Evolutionary conservation across 257 asterid genomes (phyloP).

Genomic region (Capsicum baccatum): DNA sequence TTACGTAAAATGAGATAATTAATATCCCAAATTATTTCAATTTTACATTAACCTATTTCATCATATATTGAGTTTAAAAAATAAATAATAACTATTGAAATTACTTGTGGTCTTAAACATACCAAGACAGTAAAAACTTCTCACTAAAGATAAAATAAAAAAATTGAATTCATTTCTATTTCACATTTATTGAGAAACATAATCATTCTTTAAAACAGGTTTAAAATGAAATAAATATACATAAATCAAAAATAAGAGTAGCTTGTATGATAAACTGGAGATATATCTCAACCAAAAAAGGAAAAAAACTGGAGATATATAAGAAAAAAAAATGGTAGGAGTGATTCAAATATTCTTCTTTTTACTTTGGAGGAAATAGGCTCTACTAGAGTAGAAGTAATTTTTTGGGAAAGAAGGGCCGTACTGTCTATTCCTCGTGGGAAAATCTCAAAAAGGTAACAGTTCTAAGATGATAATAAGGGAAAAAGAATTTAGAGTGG

Average conservation of each 20-base stretch:
- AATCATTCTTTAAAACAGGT: not conserved
- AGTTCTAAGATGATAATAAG: not conserved
- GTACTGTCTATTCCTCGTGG: not conserved
- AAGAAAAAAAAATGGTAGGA: not conserved
- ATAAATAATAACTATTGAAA: not conserved
- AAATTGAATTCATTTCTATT: not conserved
- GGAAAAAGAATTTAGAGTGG: not conserved
- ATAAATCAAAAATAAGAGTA: not conserved
- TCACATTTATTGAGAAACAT: not conserved
- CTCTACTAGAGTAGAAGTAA: too few relatives aligned
- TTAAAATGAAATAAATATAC: not conserved
- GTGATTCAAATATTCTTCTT: not conserved
- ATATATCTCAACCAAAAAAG: not conserved
- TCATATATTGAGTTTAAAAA: not conserved
- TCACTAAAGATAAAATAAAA: not conserved
- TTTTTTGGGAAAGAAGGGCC: not conserved
- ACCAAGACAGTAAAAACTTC: not conserved
- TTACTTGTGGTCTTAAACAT: not conserved
- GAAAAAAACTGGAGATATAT: not conserved
- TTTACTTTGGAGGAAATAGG: not conserved
- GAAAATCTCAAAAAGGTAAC: conserved; percentile 3
- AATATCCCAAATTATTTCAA: not conserved
- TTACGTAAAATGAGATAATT: not conserved
- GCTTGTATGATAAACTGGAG: not conserved
- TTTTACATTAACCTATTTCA: not conserved